Evolutionary conservation across 2,329 filamentous ascomycete genomes (phyloP).

Genomic region (Didymellaceae sp.): DNA sequence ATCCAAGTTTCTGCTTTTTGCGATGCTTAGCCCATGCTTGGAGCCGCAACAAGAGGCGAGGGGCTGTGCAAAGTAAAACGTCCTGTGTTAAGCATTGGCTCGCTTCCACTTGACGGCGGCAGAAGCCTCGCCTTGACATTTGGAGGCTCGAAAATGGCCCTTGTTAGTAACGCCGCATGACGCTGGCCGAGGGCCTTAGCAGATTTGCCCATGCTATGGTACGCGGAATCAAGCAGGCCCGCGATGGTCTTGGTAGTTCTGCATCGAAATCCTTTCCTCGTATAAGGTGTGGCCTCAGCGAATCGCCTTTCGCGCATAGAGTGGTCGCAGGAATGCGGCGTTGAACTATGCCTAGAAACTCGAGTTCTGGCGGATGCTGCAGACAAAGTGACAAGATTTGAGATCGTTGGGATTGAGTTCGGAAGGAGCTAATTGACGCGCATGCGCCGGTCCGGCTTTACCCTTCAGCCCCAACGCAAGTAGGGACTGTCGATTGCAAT

Average conservation of each 20-base stretch:
- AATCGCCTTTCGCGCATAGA: no score
- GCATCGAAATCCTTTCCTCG: no score
- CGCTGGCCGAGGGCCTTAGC: no score
- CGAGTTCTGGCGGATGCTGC: not conserved
- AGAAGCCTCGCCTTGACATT: not conserved
- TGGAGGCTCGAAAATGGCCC: not conserved
- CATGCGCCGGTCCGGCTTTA: not conserved
- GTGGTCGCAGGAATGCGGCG: no score
- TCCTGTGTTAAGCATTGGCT: conserved; percentile 2
- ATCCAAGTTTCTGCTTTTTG: conserved; percentile 3
- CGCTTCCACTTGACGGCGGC: not conserved
- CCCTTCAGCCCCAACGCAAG: not conserved
- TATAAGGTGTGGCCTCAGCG: no score
- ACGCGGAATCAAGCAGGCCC: no score
- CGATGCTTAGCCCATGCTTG: not conserved
- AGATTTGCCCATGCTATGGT: no score
- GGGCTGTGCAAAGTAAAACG: not conserved
- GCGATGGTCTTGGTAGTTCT: no score
- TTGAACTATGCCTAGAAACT: not conserved
- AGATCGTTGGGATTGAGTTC: not conserved
- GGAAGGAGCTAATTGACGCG: not conserved
- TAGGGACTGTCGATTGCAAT: not conserved
- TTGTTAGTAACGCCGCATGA: not conserved
- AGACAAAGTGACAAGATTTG: not conserved
- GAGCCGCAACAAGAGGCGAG: not conserved